phyloP scores from a whole-genome alignment of 148 eudicot species.

The Hydrangea macrophylla region DNA sequence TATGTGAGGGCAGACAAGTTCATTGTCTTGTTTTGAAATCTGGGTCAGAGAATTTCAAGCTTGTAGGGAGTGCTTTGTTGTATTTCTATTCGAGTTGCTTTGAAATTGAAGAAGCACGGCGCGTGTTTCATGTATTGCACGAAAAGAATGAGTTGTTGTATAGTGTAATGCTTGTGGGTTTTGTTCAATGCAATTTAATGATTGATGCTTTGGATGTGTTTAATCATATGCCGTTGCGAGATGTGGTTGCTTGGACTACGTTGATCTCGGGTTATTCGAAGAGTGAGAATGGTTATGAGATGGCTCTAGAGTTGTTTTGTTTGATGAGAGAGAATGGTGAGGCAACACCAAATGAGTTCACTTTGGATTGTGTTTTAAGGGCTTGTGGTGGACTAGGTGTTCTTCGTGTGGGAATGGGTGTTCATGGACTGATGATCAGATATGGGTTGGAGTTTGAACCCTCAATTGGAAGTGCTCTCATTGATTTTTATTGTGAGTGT shows the following conservation, averaged over 20 bases:
- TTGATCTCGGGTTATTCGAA: slow-evolving; percentile 49
- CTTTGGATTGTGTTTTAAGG: slow-evolving; percentile 44
- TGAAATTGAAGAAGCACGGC: slow-evolving; percentile 25
- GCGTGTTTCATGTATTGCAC: slow-evolving; percentile 37
- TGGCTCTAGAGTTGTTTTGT: slow-evolving; percentile 44
- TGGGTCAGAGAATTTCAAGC: slow-evolving; percentile 28
- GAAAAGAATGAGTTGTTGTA: slow-evolving; percentile 36
- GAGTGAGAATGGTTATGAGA: slow-evolving; percentile 29
- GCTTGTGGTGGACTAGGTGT: slow-evolving; percentile 28
- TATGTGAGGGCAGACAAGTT: slow-evolving; percentile 27
- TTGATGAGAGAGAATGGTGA: slow-evolving; percentile 35
- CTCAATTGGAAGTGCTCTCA: slow-evolving; percentile 33
- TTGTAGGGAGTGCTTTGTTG: slow-evolving; percentile 43
- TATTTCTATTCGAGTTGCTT: slow-evolving; percentile 39
- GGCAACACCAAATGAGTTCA: slow-evolving; percentile 45
- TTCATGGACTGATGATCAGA: slow-evolving; percentile 41
- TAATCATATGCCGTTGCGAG: slow-evolving; percentile 35
- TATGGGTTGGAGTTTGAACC: slow-evolving; percentile 37
- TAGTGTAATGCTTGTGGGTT: slow-evolving; percentile 50
- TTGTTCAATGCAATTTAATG: slow-evolving; percentile 37
- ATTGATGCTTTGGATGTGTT: slow-evolving; percentile 36
- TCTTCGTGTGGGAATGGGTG: slow-evolving; percentile 23
- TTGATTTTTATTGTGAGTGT: slow-evolving; percentile 35
- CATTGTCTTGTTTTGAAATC: slow-evolving; percentile 47
- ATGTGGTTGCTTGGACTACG: slow-evolving; percentile 46